phyloP scores from a whole-genome alignment of 2,329 filamentous ascomycete species.

The Calycina herbarum region DNA sequence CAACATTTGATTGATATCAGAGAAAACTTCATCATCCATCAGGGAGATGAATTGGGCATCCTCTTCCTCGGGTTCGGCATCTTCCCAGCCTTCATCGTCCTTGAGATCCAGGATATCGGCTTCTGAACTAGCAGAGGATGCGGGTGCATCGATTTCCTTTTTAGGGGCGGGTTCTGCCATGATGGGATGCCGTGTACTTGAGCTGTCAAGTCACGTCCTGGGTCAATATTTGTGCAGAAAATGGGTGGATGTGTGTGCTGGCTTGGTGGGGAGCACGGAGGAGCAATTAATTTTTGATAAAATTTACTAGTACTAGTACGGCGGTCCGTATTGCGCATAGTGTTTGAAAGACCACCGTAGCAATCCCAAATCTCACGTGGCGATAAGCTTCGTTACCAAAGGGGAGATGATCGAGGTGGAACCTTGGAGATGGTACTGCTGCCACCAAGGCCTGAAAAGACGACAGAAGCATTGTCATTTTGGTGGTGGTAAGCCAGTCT shows the following conservation, averaged over 20 bases:
- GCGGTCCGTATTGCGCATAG: background rate
- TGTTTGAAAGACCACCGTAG: background rate
- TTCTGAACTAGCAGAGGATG: slow-evolving; percentile 42
- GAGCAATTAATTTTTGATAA: background rate
- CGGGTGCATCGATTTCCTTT: slow-evolving; percentile 25
- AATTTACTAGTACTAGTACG: background rate
- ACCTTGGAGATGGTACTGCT: background rate
- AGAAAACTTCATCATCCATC: slow-evolving; percentile 66
- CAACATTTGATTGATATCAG: slow-evolving; percentile 65
- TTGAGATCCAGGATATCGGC: slow-evolving; percentile 43
- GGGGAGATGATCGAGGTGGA: background rate
- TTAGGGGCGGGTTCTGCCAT: slow-evolving; percentile 27
- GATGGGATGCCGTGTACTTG: slow-evolving; percentile 4
- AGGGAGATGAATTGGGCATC: slow-evolving; percentile 66
- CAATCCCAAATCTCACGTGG: too few relatives aligned
- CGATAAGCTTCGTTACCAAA: too few relatives aligned
- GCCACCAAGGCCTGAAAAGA: background rate
- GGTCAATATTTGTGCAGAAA: slow-evolving; percentile 7
- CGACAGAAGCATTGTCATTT: background rate
- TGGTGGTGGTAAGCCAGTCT: background rate
- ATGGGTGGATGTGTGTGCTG: slow-evolving; percentile 10
- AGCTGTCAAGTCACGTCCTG: slow-evolving; percentile 9
- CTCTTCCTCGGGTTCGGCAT: slow-evolving; percentile 62
- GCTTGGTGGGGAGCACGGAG: slow-evolving; percentile 12
- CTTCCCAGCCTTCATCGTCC: slow-evolving; percentile 55